Conservation (phyloP, 2,329 filamentous ascomycete genomes). For the Pleoardoris graminearum region DNA sequence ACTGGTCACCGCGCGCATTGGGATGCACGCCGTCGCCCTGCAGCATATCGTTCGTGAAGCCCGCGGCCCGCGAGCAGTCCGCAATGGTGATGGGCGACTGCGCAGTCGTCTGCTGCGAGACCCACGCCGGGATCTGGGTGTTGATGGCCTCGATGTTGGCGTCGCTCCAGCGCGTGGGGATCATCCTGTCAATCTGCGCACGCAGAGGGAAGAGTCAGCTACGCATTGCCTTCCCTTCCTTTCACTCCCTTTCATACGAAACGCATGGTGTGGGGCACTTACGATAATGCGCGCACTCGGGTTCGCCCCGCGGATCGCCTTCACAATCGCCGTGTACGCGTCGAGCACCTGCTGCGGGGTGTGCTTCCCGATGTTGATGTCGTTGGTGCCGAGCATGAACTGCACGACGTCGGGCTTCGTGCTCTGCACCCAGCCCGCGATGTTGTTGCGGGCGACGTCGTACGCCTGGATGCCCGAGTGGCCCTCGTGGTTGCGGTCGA, state of each 20-base stretch:
- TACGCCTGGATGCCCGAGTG: slow-evolving; percentile 2
- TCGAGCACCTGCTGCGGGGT: neutral
- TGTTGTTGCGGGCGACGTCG: slow-evolving; percentile 1
- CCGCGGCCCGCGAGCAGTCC: slow-evolving; percentile 2
- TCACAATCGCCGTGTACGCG: neutral
- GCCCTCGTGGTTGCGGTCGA: slow-evolving; percentile 1
- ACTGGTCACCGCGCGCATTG: neutral
- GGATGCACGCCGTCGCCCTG: neutral
- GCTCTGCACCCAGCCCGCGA: slow-evolving; percentile 2
- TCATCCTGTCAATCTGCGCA: neutral
- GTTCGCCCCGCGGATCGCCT: neutral
- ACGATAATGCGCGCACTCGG: slow-evolving; percentile 1
- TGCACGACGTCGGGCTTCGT: slow-evolving; percentile 6
- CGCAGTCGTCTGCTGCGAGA: neutral
- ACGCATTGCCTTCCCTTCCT: no score
- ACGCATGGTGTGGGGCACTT: no score
- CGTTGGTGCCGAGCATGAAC: slow-evolving; percentile 6
- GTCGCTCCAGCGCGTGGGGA: slow-evolving; percentile 2
- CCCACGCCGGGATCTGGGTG: slow-evolving; percentile 1
- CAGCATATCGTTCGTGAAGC: slow-evolving; percentile 2
- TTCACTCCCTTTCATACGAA: no score
- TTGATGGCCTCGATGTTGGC: neutral
- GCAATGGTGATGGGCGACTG: slow-evolving; percentile 4
- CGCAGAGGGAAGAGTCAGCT: neutral
- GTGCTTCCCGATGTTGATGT: slow-evolving; percentile 5